Evolutionary conservation across 1,284 basidiomycete genomes (phyloP), one percentile per base, ranked within the genome.

Genomic region (Macrocystidia cucumis): DNA sequence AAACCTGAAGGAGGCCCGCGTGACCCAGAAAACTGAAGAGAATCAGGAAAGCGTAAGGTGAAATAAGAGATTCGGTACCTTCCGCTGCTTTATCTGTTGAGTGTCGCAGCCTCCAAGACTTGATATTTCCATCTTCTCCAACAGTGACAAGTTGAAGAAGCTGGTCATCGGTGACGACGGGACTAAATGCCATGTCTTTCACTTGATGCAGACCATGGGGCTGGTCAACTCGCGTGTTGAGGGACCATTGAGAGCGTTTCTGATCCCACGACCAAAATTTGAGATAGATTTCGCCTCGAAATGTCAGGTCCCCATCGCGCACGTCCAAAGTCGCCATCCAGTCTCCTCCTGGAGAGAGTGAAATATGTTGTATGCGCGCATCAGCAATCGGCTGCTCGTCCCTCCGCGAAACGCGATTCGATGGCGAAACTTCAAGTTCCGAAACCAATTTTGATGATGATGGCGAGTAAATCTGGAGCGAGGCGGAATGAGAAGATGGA

Each of bases 271-370:
- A 65, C 95, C 95, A 98, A 28, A 97, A 62, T 62, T 98, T 98
- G 47, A 98, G 70, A 49, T 85, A 83, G 14, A 83, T 68, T 50
- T 92, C 88, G 7, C 67, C 59, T 35, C 67, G 69, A 47, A 81
- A 74, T 14, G 65, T 63, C 12, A 74, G 75, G 29, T 83, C 77
- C 9, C 73, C 78, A 41, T 78, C 72, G 39, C 92, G 75, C 21
- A 64, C 64, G 57, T 98, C 95, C 24, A 92, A 60, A 0, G 95
- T 96, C 1, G 91, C 91, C 80, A 99, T 82, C 93, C 95, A 98
- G 34, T 78, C 69, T n/a, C 81, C 84, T 24, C 59, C 67, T 4
- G 69, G 57, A 2, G 84, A 85, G 36, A 93, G 67, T 2, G 70
- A 75, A 4, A 75, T 77, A 13, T 65, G 67, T 39, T 89, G 82